A percentile compares a stretch with the other conserved stretches of the same genome.
These are phyloP conservation scores for Narthecium ossifragum DNA, from an alignment of 106 monocot species.

Conservation along the genomic window DNA sequence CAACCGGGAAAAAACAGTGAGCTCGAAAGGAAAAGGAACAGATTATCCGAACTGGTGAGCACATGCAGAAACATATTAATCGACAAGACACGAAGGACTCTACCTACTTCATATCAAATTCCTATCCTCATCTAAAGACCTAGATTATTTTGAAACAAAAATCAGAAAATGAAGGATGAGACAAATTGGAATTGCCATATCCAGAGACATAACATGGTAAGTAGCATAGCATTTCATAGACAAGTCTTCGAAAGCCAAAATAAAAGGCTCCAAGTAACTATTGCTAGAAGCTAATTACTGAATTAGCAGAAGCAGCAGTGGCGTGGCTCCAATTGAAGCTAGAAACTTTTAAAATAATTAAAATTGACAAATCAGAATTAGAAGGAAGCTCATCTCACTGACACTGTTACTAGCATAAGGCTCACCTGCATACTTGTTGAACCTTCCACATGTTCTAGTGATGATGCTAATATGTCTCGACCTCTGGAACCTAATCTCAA, in stretches of 20 bases:
- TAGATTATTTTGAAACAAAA: not conserved
- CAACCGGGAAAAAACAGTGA: not conserved
- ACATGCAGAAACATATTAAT: not conserved
- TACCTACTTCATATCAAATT: not conserved
- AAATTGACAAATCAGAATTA: not conserved
- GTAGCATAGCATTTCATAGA: not conserved
- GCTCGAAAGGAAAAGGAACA: not conserved
- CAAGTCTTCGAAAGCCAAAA: not conserved
- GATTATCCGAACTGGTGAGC: not conserved
- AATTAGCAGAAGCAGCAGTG: not conserved
- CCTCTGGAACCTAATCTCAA: slow-evolving; percentile 9
- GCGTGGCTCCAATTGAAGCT: not conserved
- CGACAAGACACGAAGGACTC: not conserved
- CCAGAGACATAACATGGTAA: not conserved
- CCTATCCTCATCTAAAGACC: not conserved
- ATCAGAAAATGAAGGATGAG: not conserved
- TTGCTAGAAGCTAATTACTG: not conserved
- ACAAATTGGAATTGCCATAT: not conserved
- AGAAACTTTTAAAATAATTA: not conserved
- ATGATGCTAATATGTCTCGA: slow-evolving; percentile 9
- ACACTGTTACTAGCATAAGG: not conserved
- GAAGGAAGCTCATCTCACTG: not conserved
- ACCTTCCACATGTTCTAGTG: slow-evolving; percentile 9
- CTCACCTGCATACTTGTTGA: slow-evolving; percentile 15
- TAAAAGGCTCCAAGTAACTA: not conserved